Evolutionary conservation across 139 green algal genomes (phyloP), one percentile per base, ranked within the genome.

Genomic region (Chlorella vulgaris): DNA sequence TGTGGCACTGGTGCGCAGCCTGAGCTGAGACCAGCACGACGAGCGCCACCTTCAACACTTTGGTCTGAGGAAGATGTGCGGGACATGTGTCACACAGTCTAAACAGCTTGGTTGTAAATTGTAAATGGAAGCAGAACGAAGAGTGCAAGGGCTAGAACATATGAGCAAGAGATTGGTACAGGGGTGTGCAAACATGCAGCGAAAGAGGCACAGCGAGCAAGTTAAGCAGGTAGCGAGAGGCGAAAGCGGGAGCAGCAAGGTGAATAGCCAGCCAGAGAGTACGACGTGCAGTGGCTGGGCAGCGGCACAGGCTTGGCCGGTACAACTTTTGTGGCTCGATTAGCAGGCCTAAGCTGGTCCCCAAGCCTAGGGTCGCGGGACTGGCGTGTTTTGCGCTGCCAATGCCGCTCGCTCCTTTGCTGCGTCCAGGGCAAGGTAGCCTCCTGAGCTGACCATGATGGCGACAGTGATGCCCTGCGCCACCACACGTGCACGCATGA

Each of bases 401-500:
- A 69, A 22, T 1, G 38, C 73, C 24, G 73, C 73, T 2, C 73
- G 73, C 10, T 79, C 7, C 73, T 79, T 50, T 2, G 73, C 73
- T 13, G 73, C 73, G 2, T 79, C 73, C 8, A 79, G 22, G 0
- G 74, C 74, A 22, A 81, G 58, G 39, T 81, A 71, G n/a, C 73
- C 73, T 50, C 73, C 73, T 0, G 58, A 78, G 7, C 24, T 61
- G 15, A 85, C 26, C 83, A 88, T 88, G 55, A 88, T 61, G 35
- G 69, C 83, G 18, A 88, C 83, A 22, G 83, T 88, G 29, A 42
- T 63, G 18, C 77, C 83, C 40, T 88, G 83, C 13, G 62, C 62
- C 21, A 81, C 22, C 19, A 88, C 69, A 33, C 83, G 78, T 2
- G 78, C 69, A 21, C 83, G 66, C 83, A 88, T 88, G 69, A 88